A percentile compares a stretch with the other conserved stretches of the same genome.
phyloP scores from a whole-genome alignment of 2,329 filamentous ascomycete genomes.

The Curvularia eragrostidis region DNA sequence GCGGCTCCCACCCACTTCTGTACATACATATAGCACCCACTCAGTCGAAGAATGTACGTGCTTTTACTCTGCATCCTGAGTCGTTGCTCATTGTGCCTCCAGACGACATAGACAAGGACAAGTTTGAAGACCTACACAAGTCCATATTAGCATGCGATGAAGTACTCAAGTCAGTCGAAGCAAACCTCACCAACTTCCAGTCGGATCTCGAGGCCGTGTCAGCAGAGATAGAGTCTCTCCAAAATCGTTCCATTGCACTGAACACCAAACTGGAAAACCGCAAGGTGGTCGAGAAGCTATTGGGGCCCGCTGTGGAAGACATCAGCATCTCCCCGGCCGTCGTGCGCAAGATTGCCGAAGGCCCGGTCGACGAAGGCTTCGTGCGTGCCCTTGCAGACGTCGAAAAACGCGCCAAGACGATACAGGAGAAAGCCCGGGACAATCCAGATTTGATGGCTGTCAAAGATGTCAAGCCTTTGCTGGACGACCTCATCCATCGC shows the following conservation, averaged over 20 bases:
- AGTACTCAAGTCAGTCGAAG: constrained; percentile 90
- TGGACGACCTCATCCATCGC: constrained; percentile 84
- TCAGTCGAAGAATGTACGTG: constrained; percentile 75
- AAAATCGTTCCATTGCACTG: constrained; percentile 81
- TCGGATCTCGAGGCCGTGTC: constrained; percentile 91
- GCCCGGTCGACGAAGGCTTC: constrained; percentile 89
- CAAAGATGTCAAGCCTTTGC: constrained; percentile 81
- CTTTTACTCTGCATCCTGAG: constrained; percentile 27
- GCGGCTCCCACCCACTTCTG: constrained; percentile 43
- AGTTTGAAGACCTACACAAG: constrained; percentile 87
- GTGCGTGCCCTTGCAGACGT: constrained; percentile 81
- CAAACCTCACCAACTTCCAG: constrained; percentile 89
- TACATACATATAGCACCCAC: constrained; percentile 63
- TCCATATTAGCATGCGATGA: constrained; percentile 92
- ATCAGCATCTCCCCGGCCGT: constrained; percentile 85
- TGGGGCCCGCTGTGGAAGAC: constrained; percentile 90
- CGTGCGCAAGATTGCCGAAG: constrained; percentile 85
- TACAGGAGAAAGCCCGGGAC: constrained; percentile 72
- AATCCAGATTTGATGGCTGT: constrained; percentile 71
- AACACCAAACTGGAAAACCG: constrained; percentile 88
- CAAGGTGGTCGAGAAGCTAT: constrained; percentile 83
- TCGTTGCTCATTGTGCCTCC: constrained; percentile 42
- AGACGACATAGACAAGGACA: constrained; percentile 81
- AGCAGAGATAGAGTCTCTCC: constrained; percentile 91
- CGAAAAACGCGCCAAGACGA: constrained; percentile 75